A percentile compares a stretch with the other conserved stretches of the same genome.
phyloP scores from a whole-genome alignment of 2,329 filamentous ascomycete species.

The Aspergillus latus region DNA sequence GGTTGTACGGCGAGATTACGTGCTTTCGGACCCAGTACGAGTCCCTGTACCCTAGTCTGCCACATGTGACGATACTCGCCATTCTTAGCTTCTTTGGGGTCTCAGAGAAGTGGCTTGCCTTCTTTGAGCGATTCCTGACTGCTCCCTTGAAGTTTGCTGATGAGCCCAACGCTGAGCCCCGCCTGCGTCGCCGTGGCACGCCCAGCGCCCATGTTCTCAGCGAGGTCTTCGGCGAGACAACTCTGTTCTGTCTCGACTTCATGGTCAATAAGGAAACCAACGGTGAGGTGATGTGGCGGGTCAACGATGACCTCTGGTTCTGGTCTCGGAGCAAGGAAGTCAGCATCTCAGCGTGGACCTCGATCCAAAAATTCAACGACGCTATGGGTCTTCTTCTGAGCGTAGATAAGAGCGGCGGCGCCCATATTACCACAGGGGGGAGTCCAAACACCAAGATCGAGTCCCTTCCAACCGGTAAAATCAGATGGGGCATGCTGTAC shows the following conservation, averaged over 20 bases:
- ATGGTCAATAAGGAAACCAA: constrained; percentile 13
- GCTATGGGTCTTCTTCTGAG: constrained; percentile 9
- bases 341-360: constrained; percentile 11
- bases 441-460: not conserved
- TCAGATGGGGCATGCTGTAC: constrained; percentile 19
- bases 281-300: constrained; percentile 15
- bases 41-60: constrained; percentile 9
- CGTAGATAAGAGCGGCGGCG: constrained; percentile 3
- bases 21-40: constrained; percentile 17
- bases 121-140: constrained; percentile 13
- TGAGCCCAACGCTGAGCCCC: constrained; percentile 6
- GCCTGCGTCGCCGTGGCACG: constrained; percentile 12
- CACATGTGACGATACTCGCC: constrained; percentile 8
- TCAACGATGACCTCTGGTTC: constrained; percentile 19
- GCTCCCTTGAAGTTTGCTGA: constrained; percentile 15
- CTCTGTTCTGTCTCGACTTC: constrained; percentile 18
- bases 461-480: constrained; percentile 7
- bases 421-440: not conserved
- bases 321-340: constrained; percentile 12
- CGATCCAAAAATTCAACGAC: constrained; percentile 11
- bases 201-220: constrained; percentile 14
- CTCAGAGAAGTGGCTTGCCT: constrained; percentile 13
- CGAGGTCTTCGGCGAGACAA: constrained; percentile 17
- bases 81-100: constrained; percentile 15
- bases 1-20: constrained; percentile 13